These are phyloP conservation scores for Helianthus annuus DNA, from an alignment of 129 eudicot genomes.

Conservation along the genomic window DNA sequence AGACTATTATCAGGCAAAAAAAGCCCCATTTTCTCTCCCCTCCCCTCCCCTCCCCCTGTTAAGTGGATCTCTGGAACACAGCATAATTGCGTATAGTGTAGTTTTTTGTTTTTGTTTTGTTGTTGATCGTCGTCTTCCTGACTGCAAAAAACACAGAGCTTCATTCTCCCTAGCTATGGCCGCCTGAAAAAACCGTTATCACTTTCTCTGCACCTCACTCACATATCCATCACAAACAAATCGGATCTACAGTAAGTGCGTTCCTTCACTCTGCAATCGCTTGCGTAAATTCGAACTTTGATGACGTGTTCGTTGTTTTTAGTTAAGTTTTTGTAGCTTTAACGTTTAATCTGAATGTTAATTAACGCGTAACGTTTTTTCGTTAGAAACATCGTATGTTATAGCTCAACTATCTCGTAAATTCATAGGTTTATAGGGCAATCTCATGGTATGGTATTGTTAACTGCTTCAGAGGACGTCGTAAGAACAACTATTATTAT, in stretches of 20 bases:
- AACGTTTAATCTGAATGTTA: background rate
- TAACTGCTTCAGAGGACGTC: background rate
- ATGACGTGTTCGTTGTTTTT: slow-evolving; percentile 5
- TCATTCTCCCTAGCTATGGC: slow-evolving; percentile 27
- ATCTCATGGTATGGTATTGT: slow-evolving; percentile 6
- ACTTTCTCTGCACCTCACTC: background rate
- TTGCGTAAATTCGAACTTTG: slow-evolving; percentile 1
- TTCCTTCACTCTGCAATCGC: slow-evolving; percentile 24
- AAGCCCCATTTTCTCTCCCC: no score
- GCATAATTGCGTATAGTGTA: background rate
- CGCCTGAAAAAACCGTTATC: slow-evolving; percentile 31
- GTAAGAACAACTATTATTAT: background rate
- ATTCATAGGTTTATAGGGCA: background rate
- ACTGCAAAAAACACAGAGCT: slow-evolving; percentile 30
- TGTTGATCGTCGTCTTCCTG: slow-evolving; percentile 30
- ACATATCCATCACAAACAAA: background rate
- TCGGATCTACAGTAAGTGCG: slow-evolving; percentile 14
- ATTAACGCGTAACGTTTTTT: background rate
- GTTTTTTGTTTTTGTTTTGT: slow-evolving; percentile 20
- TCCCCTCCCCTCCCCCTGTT: no score
- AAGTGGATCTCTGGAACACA: no score
- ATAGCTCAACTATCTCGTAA: background rate
- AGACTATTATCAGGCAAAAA: no score
- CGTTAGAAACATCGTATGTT: background rate
- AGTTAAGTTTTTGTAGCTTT: background rate